These are phyloP conservation scores for Pythium sukuiense DNA, from an alignment of 352 stramenopile species.

Conservation along the genomic window DNA sequence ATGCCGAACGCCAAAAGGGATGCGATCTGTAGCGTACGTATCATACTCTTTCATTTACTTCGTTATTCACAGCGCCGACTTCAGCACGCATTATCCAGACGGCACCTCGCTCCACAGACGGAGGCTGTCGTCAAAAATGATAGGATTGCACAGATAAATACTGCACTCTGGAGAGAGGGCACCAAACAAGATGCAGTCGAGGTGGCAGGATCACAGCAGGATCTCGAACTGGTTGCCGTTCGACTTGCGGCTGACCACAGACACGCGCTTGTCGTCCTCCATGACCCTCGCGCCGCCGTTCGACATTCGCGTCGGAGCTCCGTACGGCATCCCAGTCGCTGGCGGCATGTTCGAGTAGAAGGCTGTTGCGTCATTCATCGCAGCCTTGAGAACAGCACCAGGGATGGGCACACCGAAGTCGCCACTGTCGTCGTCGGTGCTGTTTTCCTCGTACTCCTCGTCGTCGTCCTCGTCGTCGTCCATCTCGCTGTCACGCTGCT, in stretches of 20 bases:
- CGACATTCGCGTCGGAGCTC: conserved; percentile 9
- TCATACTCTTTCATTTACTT: conserved; percentile 5
- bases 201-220: conserved; percentile 22
- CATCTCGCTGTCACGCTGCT: conserved; percentile 30
- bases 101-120: neutral
- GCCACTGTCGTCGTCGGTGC: conserved; percentile 5
- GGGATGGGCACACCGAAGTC: conserved; percentile 28
- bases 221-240: conserved; percentile 24
- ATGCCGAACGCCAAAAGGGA: too few relatives aligned
- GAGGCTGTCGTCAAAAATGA: conserved; percentile 6
- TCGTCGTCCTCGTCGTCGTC: conserved; percentile 26
- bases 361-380: conserved; percentile 22
- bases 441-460: conserved; percentile 17
- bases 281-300: conserved; percentile 7
- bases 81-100: conserved; percentile 6
- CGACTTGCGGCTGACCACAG: conserved; percentile 21
- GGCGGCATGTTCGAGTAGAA: conserved; percentile 19
- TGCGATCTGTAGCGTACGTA: neutral
- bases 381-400: conserved; percentile 16
- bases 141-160: conserved; percentile 29
- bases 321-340: neutral
- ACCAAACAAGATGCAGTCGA: neutral
- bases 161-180: conserved; percentile 1
- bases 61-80: conserved; percentile 1
- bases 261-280: conserved; percentile 23